phyloP scores from a whole-genome alignment of 257 asterid genomes.

The Misopates orontium region DNA sequence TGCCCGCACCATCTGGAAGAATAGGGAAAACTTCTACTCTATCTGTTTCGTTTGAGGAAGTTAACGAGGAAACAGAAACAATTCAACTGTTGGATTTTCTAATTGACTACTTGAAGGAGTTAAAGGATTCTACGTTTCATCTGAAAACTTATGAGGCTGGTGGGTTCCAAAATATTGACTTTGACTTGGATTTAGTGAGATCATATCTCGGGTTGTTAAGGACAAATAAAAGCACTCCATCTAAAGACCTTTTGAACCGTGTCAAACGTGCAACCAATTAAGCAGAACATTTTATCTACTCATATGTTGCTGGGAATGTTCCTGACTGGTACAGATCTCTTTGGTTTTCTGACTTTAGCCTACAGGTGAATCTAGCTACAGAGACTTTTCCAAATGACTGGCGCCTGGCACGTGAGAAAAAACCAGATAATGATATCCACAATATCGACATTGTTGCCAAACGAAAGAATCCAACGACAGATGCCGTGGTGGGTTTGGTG shows the following conservation, averaged over 20 bases:
- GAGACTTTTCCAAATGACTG: neutral
- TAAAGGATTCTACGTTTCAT: neutral
- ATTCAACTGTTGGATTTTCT: neutral
- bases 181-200: neutral
- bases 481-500: conserved; percentile 27
- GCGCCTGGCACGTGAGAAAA: neutral
- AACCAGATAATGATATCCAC: no score
- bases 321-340: no score
- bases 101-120: conserved; percentile 1
- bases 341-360: no score
- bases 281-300: conserved; percentile 6
- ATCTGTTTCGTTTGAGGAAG: no score
- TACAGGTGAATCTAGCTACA: no score
- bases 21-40: neutral
- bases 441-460: neutral
- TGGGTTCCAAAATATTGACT: no score
- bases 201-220: neutral
- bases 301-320: neutral
- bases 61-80: no score
- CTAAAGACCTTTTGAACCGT: neutral
- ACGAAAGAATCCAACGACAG: neutral
- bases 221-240: no score
- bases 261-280: neutral
- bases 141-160: neutral
- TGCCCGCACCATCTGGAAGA: neutral